Conservation (phyloP, 2,329 filamentous ascomycete genomes). For the Colletotrichum incanum region DNA sequence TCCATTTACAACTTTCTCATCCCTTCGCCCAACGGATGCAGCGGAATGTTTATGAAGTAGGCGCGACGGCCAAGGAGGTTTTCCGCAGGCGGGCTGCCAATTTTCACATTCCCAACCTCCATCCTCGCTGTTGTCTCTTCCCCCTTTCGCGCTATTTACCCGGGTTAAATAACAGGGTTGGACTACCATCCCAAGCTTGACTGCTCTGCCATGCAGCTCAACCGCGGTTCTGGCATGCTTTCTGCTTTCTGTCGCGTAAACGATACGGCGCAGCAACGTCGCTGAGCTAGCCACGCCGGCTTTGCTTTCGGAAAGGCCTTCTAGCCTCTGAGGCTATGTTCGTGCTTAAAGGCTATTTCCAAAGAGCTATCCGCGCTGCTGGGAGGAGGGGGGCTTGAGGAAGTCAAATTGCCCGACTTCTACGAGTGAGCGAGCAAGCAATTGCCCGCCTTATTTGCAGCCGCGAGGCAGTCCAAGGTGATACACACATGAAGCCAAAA, state of each 20-base stretch:
- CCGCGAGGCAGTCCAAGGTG: not conserved
- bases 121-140: not conserved
- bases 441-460: not conserved
- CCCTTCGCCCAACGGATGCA: not conserved
- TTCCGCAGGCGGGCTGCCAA: not conserved
- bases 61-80: no score
- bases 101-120: no score
- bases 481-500: not conserved
- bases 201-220: no score
- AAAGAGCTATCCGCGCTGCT: not conserved
- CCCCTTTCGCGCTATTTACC: no score
- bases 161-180: no score
- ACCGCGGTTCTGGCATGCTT: not conserved
- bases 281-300: not conserved
- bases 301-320: not conserved
- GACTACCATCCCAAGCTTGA: no score
- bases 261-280: not conserved
- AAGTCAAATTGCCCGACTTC: constrained; percentile 11
- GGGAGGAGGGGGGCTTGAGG: not conserved
- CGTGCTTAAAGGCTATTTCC: not conserved
- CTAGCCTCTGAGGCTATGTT: not conserved
- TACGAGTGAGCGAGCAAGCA: no score
- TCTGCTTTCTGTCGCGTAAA: not conserved
- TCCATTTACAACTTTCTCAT: not conserved
- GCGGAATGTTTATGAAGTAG: not conserved